These are phyloP conservation scores for Verticillium albo-atrum DNA, from an alignment of 2,329 filamentous ascomycete genomes.

Conservation along the genomic window DNA sequence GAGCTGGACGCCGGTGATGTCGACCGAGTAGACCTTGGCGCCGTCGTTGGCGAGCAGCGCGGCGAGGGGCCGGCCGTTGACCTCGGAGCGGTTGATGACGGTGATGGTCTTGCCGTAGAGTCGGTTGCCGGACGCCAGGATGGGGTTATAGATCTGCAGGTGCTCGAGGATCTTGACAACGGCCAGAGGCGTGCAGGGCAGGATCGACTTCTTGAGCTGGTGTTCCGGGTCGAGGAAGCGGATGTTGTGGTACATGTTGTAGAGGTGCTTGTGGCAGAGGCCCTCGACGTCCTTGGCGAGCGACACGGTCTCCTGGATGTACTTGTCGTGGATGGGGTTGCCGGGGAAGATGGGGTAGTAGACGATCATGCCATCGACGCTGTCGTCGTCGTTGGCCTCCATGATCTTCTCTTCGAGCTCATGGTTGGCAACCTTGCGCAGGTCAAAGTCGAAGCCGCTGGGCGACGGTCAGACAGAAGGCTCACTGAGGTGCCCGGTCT, in stretches of 20 bases:
- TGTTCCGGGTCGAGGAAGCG: conserved; percentile 80
- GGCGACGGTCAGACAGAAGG: conserved; percentile 1
- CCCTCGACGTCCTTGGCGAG: conserved; percentile 94
- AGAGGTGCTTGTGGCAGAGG: conserved; percentile 86
- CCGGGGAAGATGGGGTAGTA: conserved; percentile 93
- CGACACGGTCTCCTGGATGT: conserved; percentile 90
- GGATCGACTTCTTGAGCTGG: conserved; percentile 80
- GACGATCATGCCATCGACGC: conserved; percentile 86
- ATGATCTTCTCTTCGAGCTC: conserved; percentile 85
- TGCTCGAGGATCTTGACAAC: conserved; percentile 97
- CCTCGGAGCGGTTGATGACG: conserved; percentile 93
- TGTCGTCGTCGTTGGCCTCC: conserved; percentile 72
- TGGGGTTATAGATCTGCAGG: conserved; percentile 92
- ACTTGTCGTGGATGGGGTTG: conserved; percentile 83
- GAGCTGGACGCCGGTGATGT: conserved; percentile 84
- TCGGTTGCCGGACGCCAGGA: conserved; percentile 87
- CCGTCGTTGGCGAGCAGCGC: conserved; percentile 94
- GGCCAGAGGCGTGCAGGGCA: conserved; percentile 93
- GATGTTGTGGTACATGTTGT: conserved; percentile 99
- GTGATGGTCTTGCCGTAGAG: conserved; percentile 92
- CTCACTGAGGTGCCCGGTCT: background rate
- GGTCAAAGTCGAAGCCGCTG: conserved; percentile 85
- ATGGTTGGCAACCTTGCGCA: conserved; percentile 81
- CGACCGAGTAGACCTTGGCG: conserved; percentile 90
- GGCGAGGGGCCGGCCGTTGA: conserved; percentile 88